phyloP scores from a whole-genome alignment of 345 rosid species.

The Lumnitzera littorea region DNA sequence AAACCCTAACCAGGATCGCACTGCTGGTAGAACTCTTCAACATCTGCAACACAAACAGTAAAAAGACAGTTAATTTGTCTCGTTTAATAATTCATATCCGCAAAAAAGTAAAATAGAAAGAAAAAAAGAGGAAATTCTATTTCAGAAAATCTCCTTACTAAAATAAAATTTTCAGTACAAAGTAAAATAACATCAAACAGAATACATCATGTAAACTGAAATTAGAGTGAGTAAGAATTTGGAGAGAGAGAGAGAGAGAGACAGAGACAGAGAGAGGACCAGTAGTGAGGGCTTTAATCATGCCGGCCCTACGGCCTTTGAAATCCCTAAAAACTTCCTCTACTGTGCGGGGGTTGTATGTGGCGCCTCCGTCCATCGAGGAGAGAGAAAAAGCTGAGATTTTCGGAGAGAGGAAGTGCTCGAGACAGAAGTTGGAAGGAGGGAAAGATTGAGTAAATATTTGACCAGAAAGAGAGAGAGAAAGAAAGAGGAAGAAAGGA shows the following conservation, averaged over 20 bases:
- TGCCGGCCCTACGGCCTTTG: constrained; percentile 63
- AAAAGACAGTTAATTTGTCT: background rate
- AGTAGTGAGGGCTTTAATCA: constrained; percentile 64
- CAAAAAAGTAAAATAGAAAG: background rate
- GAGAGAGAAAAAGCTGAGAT: background rate
- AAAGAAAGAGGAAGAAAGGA: constrained; percentile 8
- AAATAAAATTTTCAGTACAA: too few relatives aligned
- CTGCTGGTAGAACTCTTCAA: constrained; percentile 59
- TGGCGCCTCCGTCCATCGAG: constrained; percentile 45
- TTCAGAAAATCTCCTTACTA: background rate
- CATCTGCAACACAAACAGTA: constrained; percentile 34
- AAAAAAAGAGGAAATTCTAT: background rate
- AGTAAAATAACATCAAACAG: background rate
- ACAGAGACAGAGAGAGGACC: constrained; percentile 25
- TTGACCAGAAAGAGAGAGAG: constrained; percentile 13
- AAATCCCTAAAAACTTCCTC: constrained; percentile 67
- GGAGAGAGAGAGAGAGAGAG: background rate
- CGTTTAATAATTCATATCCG: background rate
- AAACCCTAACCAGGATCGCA: constrained; percentile 65
- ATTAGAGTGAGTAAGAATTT: background rate
- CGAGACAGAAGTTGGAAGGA: constrained; percentile 1
- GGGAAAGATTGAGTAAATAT: background rate
- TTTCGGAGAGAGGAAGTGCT: background rate
- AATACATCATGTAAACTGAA: background rate
- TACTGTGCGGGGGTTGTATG: constrained; percentile 65